phyloP scores from a whole-genome alignment of 148 eudicot species.

The Persicaria tinctoria region DNA sequence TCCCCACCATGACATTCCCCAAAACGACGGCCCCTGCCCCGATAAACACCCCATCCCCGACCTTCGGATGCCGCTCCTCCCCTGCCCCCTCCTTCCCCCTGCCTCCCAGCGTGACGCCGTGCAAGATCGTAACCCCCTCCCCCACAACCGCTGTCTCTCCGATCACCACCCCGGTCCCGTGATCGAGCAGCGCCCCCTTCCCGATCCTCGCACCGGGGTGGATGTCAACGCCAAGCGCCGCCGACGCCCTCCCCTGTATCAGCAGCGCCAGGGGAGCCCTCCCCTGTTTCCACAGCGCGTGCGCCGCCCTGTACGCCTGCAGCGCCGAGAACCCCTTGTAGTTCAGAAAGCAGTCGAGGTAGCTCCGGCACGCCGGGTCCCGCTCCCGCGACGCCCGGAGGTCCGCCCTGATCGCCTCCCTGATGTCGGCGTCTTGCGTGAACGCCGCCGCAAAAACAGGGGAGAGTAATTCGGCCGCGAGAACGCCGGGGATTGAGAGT shows the following conservation, averaged over 20 bases:
- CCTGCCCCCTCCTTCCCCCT: conserved; percentile 59
- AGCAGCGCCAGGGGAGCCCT: conserved; percentile 22
- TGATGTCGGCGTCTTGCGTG: conserved; percentile 32
- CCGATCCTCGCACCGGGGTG: conserved; percentile 86
- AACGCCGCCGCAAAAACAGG: conserved; percentile 47
- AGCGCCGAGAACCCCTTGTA: conserved; percentile 74
- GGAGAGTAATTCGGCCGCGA: conserved; percentile 35
- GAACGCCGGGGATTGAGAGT: conserved; percentile 29
- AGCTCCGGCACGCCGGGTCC: conserved; percentile 83
- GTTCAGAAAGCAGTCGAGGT: conserved; percentile 67
- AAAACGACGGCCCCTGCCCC: conserved; percentile 78
- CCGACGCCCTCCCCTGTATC: conserved; percentile 66
- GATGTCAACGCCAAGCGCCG: conserved; percentile 70
- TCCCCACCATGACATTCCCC: conserved; percentile 69
- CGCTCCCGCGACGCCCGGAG: conserved; percentile 58
- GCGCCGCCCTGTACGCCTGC: conserved; percentile 69
- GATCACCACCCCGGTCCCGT: conserved; percentile 78
- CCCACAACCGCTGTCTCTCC: conserved; percentile 91
- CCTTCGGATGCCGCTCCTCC: conserved; percentile 70
- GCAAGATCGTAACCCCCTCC: conserved; percentile 64
- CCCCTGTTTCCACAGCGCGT: conserved; percentile 56
- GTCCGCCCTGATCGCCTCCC: conserved; percentile 41
- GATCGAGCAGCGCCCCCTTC: conserved; percentile 70
- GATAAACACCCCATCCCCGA: conserved; percentile 72
- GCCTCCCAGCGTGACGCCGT: conserved; percentile 74